A percentile compares a stretch with the other conserved stretches of the same genome.
These are phyloP conservation scores for Evernia prunastri DNA, from an alignment of 495 filamentous ascomycete genomes.

Conservation along the genomic window DNA sequence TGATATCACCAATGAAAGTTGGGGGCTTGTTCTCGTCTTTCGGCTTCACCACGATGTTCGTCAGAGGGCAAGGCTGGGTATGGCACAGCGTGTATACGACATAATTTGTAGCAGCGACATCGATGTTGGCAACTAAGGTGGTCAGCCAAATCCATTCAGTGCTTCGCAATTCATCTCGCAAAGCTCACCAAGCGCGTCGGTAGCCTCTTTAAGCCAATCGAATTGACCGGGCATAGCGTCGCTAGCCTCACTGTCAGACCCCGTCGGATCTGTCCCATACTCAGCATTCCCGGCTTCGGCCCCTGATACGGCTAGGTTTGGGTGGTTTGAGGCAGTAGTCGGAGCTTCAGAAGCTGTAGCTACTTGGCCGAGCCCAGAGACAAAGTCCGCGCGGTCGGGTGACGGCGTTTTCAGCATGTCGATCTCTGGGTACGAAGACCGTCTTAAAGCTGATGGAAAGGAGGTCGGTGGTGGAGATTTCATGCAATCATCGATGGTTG, in stretches of 20 bases:
- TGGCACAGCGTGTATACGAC: slow-evolving; percentile 55
- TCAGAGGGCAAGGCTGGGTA: slow-evolving; percentile 54
- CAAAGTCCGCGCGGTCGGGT: not conserved
- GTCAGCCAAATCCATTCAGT: slow-evolving; percentile 15
- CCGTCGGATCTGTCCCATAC: not conserved
- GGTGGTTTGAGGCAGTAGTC: not conserved
- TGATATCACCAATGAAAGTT: slow-evolving; percentile 46
- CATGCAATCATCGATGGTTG: slow-evolving; percentile 8
- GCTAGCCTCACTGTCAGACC: slow-evolving; percentile 8
- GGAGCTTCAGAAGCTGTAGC: slow-evolving; percentile 6
- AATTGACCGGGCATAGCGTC: not conserved
- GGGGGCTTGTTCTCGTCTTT: slow-evolving; percentile 24
- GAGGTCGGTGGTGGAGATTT: not conserved
- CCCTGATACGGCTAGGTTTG: not conserved
- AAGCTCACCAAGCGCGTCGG: slow-evolving; percentile 11
- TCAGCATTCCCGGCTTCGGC: slow-evolving; percentile 5
- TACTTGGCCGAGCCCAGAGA: not conserved
- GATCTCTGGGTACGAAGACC: slow-evolving; percentile 16
- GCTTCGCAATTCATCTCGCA: slow-evolving; percentile 27
- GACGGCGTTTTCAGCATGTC: slow-evolving; percentile 20
- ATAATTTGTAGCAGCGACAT: slow-evolving; percentile 26
- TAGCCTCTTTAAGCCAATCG: slow-evolving; percentile 10
- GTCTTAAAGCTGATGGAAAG: slow-evolving; percentile 6
- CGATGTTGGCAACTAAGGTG: slow-evolving; percentile 7
- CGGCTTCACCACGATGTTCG: slow-evolving; percentile 38